Evolutionary conservation across 2,329 filamentous ascomycete species (phyloP).

Genomic region (Ramichloridium luteum): DNA sequence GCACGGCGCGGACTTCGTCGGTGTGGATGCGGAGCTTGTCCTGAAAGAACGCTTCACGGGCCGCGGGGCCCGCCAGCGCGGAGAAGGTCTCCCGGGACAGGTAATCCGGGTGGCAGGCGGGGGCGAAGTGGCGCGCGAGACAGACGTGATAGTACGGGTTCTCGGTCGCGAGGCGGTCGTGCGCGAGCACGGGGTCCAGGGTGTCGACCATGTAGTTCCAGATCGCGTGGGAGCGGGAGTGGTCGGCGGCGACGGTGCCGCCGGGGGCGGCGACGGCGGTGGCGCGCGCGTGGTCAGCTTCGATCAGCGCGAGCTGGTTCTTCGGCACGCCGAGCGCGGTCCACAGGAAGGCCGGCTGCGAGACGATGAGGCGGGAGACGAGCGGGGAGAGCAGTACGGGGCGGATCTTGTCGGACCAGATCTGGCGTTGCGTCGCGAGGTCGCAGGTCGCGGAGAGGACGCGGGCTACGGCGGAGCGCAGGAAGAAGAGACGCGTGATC

Average conservation of each 20-base stretch:
- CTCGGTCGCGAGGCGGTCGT: constrained; percentile 65
- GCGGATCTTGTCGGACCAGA: constrained; percentile 69
- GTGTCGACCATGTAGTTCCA: constrained; percentile 95
- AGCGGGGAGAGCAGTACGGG: constrained; percentile 66
- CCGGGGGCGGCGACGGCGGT: constrained; percentile 43
- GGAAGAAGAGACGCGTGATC: constrained; percentile 63
- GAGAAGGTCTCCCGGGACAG: constrained; percentile 61
- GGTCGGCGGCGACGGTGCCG: constrained; percentile 23
- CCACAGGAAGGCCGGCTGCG: constrained; percentile 86
- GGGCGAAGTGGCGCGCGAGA: constrained; percentile 50
- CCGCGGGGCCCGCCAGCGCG: no score
- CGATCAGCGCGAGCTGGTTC: constrained; percentile 83
- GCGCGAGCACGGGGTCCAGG: constrained; percentile 75
- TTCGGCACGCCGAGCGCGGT: constrained; percentile 82
- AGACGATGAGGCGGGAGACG: constrained; percentile 73
- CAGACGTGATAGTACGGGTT: constrained; percentile 90
- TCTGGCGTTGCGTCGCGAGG: constrained; percentile 75
- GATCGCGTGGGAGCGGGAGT: constrained; percentile 56
- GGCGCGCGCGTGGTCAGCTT: constrained; percentile 54
- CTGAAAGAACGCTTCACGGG: constrained; percentile 57
- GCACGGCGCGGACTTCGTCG: constrained; percentile 83
- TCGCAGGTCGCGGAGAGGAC: constrained; percentile 66
- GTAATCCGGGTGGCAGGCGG: constrained; percentile 67
- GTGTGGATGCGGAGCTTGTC: constrained; percentile 78
- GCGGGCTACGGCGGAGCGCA: constrained; percentile 54